Base-by-base conservation (phyloP, 176 grass and related monocot species). In the Oryza officinalis region DNA sequence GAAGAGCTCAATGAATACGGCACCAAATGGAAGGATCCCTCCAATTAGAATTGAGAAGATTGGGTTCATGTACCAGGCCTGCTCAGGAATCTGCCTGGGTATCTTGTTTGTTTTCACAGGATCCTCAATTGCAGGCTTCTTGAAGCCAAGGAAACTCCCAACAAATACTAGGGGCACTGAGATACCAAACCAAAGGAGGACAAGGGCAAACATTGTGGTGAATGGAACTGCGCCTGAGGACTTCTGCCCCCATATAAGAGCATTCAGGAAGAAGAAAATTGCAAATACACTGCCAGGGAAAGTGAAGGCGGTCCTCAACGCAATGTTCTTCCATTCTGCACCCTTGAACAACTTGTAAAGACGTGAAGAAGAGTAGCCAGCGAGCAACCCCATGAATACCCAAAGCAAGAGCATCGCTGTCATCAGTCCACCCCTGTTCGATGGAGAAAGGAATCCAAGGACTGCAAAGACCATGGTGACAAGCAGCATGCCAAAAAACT, bases 31-130 rank as follows among this genome's bases (percentile, higher is more conserved):
- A 83, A 97, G 90, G 64, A 97, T 94, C 28, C 94, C 94, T 61
- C 94, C 91, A 2, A 94, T 94, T 60, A 97, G 78, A 77, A 97
- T 94, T 1, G 94, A 97, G 67, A 97, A 90, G 28, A 92, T 73
- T 60, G 94, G 85, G 75, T 94, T 94, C 94, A 97, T 97, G 85
- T 97, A 97, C 94, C 94, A 97, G 26, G 94, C 91, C 49, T 97
- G 94, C 83, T 92, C 85, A 70, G 91, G 94, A 27, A 97, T 89
- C 59, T 92, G 91, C 67, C 94, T 91, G 10, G 94, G 91, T 66
- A 97, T 97, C 80, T 97, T 97, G 84, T 97, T 97, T 64, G 94
- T 97, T 71, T 94, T 97, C 67, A 97, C 94, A 10, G 89, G 94
- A 77, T 97, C 88, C 80, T 97, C 94, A 69, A 92, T 84, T 25